Evolutionary conservation across 2,329 filamentous ascomycete species (phyloP), one percentile per base, ranked within the genome.

Genomic region (Cryoendolithus antarcticus): DNA sequence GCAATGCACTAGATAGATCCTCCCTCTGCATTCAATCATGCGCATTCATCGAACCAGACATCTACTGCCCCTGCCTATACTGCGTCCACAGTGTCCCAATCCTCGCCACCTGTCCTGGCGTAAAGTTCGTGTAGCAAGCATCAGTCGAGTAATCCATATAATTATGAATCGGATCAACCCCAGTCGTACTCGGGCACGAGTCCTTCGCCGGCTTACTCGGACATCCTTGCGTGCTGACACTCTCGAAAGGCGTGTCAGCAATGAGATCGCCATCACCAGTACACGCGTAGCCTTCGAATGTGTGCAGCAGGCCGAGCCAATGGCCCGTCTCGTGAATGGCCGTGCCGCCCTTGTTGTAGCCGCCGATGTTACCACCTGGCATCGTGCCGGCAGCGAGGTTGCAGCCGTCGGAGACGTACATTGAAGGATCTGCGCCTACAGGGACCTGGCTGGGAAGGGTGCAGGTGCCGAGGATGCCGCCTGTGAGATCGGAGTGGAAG

Each of bases 121-220:
- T 72, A 45, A 75, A 75, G 2, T 54, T 60, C 46, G 62, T 61
- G 53, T 75, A 75, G 45, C 72, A 75, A 12, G 61, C 63, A 60
- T 75, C 72, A 6, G 60, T 66, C 4, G 64, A 67, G 52, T 75
- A 75, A 54, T 77, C 73, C 72, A 77, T 76, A 48, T 69, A 75
- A 50, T 76, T 74, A 43, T 72, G 67, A 39, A 76, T 68, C 3
- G 68, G 60, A 54, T 76, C 73, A 9, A 61, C 38, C 0, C 66
- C 68, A 8, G 59, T 54, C 15, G 56, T 55, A n/a, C 47, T 51
- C 0, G 68, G 67, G 49, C 72, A 76, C 11, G 61, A 69, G 48
- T 70, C 62, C 56, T 74, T 74, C 2, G 49, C 53, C n/a, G 62
- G 62, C 24, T 50, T 51, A 1, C 45, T 49, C 1, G 72, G 73